phyloP scores from a whole-genome alignment of 345 rosid genomes.

The Lepidium aucheri region DNA sequence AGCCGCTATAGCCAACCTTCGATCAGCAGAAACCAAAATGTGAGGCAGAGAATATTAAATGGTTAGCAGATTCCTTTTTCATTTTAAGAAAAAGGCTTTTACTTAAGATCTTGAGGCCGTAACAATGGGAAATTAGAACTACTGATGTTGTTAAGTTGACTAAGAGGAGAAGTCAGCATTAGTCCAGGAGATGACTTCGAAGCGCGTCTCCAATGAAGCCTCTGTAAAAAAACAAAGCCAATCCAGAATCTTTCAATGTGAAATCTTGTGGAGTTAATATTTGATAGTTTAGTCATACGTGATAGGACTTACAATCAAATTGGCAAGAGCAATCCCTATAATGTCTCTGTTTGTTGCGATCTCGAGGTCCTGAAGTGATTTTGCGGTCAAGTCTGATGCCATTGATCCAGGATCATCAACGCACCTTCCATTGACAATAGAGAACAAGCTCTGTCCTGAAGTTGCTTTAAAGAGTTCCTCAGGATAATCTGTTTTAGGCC shows the following conservation, averaged over 20 bases:
- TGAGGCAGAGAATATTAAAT: neutral
- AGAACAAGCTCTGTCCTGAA: slow-evolving; percentile 81
- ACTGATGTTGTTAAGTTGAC: slow-evolving; percentile 38
- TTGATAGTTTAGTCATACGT: neutral
- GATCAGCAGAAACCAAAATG: neutral
- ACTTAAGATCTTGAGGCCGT: slow-evolving; percentile 83
- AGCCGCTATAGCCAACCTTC: slow-evolving; percentile 82
- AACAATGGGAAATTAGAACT: slow-evolving; percentile 40
- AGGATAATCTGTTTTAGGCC: slow-evolving; percentile 81
- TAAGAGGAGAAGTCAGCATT: slow-evolving; percentile 87
- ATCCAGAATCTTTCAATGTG: neutral
- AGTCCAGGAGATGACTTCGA: slow-evolving; percentile 71
- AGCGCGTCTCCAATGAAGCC: slow-evolving; percentile 94
- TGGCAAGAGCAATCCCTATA: slow-evolving; percentile 88
- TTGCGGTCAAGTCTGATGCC: slow-evolving; percentile 86
- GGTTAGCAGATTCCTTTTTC: neutral
- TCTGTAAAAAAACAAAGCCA: slow-evolving; percentile 29
- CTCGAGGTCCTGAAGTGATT: slow-evolving; percentile 70
- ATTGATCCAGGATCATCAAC: slow-evolving; percentile 81
- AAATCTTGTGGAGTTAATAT: neutral
- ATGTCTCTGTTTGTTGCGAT: slow-evolving; percentile 78
- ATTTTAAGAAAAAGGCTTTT: neutral
- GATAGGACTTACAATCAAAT: slow-evolving; percentile 65
- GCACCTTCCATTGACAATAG: slow-evolving; percentile 75
- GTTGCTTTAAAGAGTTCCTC: slow-evolving; percentile 84